Evolutionary conservation across 352 stramenopile species (phyloP), one percentile per base, ranked within the genome.

Genomic region (Phytophthora litchii): DNA sequence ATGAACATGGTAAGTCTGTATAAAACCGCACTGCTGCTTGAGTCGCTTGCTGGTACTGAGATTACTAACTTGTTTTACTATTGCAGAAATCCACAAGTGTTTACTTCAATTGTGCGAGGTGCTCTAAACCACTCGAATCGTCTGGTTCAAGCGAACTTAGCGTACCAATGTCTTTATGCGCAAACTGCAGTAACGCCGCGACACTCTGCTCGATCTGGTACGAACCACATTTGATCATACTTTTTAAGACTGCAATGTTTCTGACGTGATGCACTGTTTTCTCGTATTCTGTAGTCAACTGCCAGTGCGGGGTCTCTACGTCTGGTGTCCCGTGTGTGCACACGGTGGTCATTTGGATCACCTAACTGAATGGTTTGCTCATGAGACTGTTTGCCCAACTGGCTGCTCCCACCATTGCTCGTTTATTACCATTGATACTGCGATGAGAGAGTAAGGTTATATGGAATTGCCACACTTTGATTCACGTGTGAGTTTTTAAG

Each of bases 241-340:
- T 16, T 11, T 43, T 4, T 20, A 9, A 40, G 16, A 3, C 20
- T 43, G 9, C 20, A 60, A 1, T 10, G 16, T 10, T 63, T 54
- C 23, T 54, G 3, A 63, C 54, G n/a, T 51, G 10, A 35, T 20
- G 19, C 13, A 36, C 23, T 23, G 1, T n/a, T 32, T 60, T 20
- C 43, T 48, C 51, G 16, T 57, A 7, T 41, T 48, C 31, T 60
- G 21, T 67, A 96, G 87, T 48, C 80, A 96, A 81, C 51, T 93
- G 4, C 85, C 88, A 35, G 90, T 96, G 20, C 84, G 86, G 23
- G 89, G 90, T 41, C 54, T 97, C 4, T 97, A 94, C 49, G 89
- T 96, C 4, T 97, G 90, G 90, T 97, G 90, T 48, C 88, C 90
- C 11, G 89, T 94, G n/a, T 97, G 90, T 56, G 90, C 88, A 2